Evolutionary conservation across 1,284 basidiomycete species (phyloP).

Genomic region (Ustilago nuda): DNA sequence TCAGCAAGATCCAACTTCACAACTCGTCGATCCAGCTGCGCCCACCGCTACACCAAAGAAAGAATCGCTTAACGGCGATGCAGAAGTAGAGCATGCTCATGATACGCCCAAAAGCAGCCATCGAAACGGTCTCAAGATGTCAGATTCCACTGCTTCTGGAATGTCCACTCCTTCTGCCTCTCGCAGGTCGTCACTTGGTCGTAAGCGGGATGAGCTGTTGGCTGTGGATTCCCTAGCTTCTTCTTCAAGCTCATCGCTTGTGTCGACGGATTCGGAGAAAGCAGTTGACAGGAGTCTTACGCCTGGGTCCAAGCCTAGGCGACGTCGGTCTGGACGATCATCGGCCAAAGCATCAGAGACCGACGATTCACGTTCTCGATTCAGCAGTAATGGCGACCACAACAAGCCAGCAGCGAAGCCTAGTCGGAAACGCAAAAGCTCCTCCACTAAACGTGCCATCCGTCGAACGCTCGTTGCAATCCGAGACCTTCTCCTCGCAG

Average conservation of each 20-base stretch:
- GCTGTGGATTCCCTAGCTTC: conserved; percentile 9
- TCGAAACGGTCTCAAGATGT: neutral
- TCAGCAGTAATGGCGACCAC: neutral
- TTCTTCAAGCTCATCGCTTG: conserved; percentile 29
- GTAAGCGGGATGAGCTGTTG: conserved; percentile 2
- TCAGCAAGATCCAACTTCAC: conserved; percentile 23
- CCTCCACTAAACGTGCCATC: conserved; percentile 17
- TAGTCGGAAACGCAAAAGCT: conserved; percentile 1
- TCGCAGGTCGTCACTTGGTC: conserved; percentile 21
- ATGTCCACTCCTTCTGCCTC: conserved; percentile 22
- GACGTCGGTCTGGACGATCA: conserved; percentile 19
- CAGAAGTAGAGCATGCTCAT: conserved; percentile 2
- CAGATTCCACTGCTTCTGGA: conserved; percentile 11
- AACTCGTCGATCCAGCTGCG: conserved; percentile 32
- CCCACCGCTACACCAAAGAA: conserved; percentile 27
- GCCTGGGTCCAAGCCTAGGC: conserved; percentile 13
- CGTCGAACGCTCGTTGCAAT: conserved; percentile 27
- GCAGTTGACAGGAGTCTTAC: conserved; percentile 31
- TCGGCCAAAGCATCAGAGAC: conserved; percentile 27
- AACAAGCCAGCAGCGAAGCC: neutral
- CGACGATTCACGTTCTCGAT: conserved; percentile 24
- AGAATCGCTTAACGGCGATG: neutral
- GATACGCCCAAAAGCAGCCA: conserved; percentile 9
- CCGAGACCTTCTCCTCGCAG: conserved; percentile 30
- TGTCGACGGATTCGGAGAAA: conserved; percentile 28